Conservation (phyloP, 2,329 filamentous ascomycete species). For the Phialemoniopsis sp. region DNA sequence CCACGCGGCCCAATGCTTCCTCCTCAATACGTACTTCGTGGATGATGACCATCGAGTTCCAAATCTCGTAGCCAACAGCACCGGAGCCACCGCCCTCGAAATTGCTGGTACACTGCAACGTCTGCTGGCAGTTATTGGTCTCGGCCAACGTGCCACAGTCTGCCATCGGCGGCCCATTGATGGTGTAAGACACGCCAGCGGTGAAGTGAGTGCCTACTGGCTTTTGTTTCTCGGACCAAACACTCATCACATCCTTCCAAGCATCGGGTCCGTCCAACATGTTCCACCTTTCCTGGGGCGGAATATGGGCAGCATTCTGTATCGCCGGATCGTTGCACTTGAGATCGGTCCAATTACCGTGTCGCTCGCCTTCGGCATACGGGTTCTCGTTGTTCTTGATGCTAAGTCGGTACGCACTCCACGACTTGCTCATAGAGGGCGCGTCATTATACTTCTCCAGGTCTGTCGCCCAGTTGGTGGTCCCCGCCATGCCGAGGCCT, state of each 20-base stretch:
- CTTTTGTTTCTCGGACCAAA: constrained; percentile 12
- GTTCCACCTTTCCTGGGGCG: constrained; percentile 20
- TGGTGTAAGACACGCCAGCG: too few species aligned
- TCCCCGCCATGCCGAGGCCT: constrained; percentile 10
- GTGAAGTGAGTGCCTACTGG: constrained; percentile 6
- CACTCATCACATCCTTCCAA: constrained; percentile 17
- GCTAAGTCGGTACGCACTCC: too few species aligned
- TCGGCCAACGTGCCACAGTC: neutral
- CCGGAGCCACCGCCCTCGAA: constrained; percentile 10
- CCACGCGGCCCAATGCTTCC: too few species aligned
- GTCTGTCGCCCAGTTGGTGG: constrained; percentile 18
- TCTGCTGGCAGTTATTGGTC: constrained; percentile 2
- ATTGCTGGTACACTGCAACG: neutral
- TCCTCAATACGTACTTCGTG: constrained; percentile 11
- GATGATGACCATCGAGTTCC: constrained; percentile 17
- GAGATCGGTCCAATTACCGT: constrained; percentile 17
- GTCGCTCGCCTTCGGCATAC: constrained; percentile 5
- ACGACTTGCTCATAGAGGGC: too few species aligned
- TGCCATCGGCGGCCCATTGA: too few species aligned
- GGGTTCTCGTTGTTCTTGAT: too few species aligned
- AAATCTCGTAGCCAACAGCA: constrained; percentile 13
- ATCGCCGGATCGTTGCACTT: constrained; percentile 11
- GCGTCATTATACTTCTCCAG: constrained; percentile 13
- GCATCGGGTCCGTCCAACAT: constrained; percentile 14
- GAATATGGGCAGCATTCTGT: constrained; percentile 2